Evolutionary conservation across 345 rosid species (phyloP).

Genomic region (Brassica juncea): DNA sequence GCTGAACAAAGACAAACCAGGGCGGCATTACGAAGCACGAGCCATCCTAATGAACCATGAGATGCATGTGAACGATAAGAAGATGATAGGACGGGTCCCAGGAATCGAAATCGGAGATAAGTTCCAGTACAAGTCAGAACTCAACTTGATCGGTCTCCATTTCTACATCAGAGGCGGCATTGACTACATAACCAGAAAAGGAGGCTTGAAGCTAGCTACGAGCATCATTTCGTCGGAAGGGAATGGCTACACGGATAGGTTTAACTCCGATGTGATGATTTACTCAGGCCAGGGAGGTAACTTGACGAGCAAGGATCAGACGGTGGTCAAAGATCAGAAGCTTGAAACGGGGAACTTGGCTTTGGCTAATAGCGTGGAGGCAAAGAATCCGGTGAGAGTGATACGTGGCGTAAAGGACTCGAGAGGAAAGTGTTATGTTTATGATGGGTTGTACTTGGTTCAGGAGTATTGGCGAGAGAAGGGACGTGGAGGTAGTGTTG

Average conservation of each 20-base stretch:
- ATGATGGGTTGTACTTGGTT: slow-evolving; percentile 78
- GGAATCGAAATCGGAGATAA: slow-evolving; percentile 88
- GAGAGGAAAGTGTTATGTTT: slow-evolving; percentile 57
- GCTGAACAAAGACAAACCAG: background rate
- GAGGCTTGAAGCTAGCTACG: slow-evolving; percentile 51
- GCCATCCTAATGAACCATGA: background rate
- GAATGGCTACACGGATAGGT: slow-evolving; percentile 55
- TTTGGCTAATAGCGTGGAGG: slow-evolving; percentile 54
- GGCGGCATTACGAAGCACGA: background rate
- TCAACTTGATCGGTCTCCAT: slow-evolving; percentile 75
- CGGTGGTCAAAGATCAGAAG: slow-evolving; percentile 68
- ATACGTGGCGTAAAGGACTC: slow-evolving; percentile 51
- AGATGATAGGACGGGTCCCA: slow-evolving; percentile 67
- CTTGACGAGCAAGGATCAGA: slow-evolving; percentile 44
- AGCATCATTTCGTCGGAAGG: slow-evolving; percentile 79
- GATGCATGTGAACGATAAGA: slow-evolving; percentile 44
- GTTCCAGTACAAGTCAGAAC: slow-evolving; percentile 72
- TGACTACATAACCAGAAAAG: slow-evolving; percentile 57
- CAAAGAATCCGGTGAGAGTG: slow-evolving; percentile 69
- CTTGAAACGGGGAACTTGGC: slow-evolving; percentile 78
- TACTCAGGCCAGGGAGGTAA: slow-evolving; percentile 86
- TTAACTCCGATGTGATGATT: slow-evolving; percentile 53
- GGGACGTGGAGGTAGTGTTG: slow-evolving; percentile 59
- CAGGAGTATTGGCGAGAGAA: slow-evolving; percentile 53
- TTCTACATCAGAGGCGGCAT: slow-evolving; percentile 69